These are phyloP conservation scores for Cicer yamashitae DNA, from an alignment of 306 rosid species.

Conservation along the genomic window DNA sequence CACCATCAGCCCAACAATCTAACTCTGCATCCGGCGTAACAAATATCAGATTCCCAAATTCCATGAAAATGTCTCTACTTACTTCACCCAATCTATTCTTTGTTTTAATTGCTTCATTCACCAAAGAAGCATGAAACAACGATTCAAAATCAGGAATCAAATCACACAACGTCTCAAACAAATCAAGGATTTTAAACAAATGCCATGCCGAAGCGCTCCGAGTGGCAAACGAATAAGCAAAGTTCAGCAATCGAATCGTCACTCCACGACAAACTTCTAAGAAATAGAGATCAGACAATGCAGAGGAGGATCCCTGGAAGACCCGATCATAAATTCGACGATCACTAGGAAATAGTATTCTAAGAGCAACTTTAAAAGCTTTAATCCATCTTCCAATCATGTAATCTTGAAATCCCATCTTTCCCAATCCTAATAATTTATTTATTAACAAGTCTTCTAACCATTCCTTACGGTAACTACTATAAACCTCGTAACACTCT, in stretches of 20 bases:
- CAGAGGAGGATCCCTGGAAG: conserved; percentile 61
- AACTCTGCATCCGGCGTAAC: background rate
- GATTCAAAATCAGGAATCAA: conserved; percentile 62
- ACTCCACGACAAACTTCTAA: conserved; percentile 70
- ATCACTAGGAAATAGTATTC: conserved; percentile 73
- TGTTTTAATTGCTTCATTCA: background rate
- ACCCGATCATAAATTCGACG: conserved; percentile 64
- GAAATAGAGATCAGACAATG: conserved; percentile 61
- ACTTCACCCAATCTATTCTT: conserved; percentile 3
- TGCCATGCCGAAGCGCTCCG: conserved; percentile 63
- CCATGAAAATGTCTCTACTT: conserved; percentile 6
- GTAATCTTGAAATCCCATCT: background rate
- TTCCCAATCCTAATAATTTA: background rate
- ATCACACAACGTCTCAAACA: conserved; percentile 61
- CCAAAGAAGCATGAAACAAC: conserved; percentile 54
- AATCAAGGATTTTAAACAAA: conserved; percentile 52
- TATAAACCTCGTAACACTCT: conserved; percentile 63
- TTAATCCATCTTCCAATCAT: conserved; percentile 2
- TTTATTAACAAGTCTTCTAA: background rate
- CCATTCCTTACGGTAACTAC: background rate
- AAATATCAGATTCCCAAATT: conserved; percentile 52
- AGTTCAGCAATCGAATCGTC: conserved; percentile 61
- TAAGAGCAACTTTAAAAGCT: conserved; percentile 39
- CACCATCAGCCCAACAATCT: background rate
- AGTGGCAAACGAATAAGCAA: conserved; percentile 57